phyloP scores from a whole-genome alignment of 2,329 filamentous ascomycete genomes.

The Sporothrix mexicana region DNA sequence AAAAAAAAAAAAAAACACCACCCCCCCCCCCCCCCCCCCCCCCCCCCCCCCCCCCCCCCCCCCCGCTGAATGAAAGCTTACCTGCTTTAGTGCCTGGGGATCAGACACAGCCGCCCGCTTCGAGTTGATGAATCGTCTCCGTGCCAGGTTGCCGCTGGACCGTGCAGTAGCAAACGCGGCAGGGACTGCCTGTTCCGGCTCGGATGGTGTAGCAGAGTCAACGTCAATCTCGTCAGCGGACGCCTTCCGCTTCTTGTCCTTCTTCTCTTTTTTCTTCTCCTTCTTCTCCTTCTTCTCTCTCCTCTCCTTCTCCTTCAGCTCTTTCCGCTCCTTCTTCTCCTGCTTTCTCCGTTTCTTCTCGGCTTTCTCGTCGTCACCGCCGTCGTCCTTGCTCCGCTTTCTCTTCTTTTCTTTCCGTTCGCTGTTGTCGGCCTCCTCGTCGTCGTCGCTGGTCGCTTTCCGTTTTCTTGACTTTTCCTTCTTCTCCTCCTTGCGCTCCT shows the following conservation, averaged over 20 bases:
- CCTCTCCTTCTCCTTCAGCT: slow-evolving; percentile 45
- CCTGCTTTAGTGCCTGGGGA: slow-evolving; percentile 83
- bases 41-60: no score
- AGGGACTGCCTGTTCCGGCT: slow-evolving; percentile 39
- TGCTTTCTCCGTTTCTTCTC: slow-evolving; percentile 48
- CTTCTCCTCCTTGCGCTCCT: slow-evolving; percentile 44
- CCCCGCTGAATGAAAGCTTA: slow-evolving; percentile 48
- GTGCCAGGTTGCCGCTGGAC: slow-evolving; percentile 71
- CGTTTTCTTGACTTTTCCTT: slow-evolving; percentile 58
- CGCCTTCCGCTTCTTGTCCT: slow-evolving; percentile 40
- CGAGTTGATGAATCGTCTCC: slow-evolving; percentile 83
- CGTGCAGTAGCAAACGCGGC: slow-evolving; percentile 37
- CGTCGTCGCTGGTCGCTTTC: slow-evolving; percentile 50
- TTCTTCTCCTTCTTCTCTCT: slow-evolving; percentile 42
- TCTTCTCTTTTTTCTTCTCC: slow-evolving; percentile 46
- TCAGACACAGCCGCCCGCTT: slow-evolving; percentile 86
- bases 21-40: no score
- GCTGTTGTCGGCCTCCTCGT: slow-evolving; percentile 47
- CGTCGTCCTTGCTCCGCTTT: slow-evolving; percentile 41
- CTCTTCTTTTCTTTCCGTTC: slow-evolving; percentile 46
- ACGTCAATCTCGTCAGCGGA: slow-evolving; percentile 44
- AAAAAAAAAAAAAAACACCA: no score
- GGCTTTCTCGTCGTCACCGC: slow-evolving; percentile 43
- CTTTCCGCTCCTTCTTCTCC: slow-evolving; percentile 41
- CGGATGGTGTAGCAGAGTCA: slow-evolving; percentile 50